Conservation (phyloP, 345 rosid species). For the Diplotaxis tenuifolia region DNA sequence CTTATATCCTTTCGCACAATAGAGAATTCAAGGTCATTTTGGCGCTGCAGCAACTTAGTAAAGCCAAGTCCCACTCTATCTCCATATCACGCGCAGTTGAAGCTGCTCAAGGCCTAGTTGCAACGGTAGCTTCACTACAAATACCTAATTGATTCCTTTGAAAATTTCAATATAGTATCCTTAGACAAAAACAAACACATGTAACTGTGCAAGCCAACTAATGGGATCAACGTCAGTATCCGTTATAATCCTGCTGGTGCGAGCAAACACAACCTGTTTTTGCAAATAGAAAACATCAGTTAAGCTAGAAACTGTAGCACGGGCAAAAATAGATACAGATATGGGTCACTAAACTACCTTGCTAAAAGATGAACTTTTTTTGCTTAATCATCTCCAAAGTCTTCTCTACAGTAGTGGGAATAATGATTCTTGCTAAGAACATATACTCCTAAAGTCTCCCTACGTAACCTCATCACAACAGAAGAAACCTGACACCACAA, state of each 20-base stretch:
- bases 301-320: neutral
- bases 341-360: slow-evolving; percentile 47
- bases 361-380: slow-evolving; percentile 50
- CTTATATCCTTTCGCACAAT: no score
- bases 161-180: slow-evolving; percentile 35
- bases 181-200: slow-evolving; percentile 43
- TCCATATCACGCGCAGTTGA: slow-evolving; percentile 34
- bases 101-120: slow-evolving; percentile 79
- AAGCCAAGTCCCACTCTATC: no score
- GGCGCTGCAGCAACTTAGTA: no score
- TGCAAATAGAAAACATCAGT: slow-evolving; percentile 1
- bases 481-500: slow-evolving; percentile 54
- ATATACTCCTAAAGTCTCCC: slow-evolving; percentile 47
- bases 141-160: slow-evolving; percentile 68
- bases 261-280: slow-evolving; percentile 81
- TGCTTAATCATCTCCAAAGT: slow-evolving; percentile 63
- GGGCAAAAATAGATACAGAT: neutral
- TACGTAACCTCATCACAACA: slow-evolving; percentile 38
- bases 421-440: slow-evolving; percentile 59
- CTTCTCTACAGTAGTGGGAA: slow-evolving; percentile 65
- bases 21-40: no score
- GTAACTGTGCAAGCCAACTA: slow-evolving; percentile 70
- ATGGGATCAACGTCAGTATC: slow-evolving; percentile 71
- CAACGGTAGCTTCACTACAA: slow-evolving; percentile 86
- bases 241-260: slow-evolving; percentile 68